Evolutionary conservation across 108 stramenopile species (phyloP), one percentile per base, ranked within the genome.

Genomic region (Aurantiochytrium sp.): DNA sequence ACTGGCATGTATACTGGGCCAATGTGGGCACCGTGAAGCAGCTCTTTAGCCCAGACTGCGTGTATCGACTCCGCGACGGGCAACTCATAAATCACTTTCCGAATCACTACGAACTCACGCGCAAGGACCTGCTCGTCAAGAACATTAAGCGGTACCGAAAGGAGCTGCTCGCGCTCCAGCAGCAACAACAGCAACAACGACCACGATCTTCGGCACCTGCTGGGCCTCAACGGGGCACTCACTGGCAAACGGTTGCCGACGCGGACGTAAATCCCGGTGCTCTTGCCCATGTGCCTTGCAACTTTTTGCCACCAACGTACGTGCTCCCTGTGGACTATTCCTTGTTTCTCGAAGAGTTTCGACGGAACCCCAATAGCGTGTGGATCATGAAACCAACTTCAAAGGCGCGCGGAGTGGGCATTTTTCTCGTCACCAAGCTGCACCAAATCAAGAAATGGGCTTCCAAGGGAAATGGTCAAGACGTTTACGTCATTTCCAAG

Each of bases 1-100:
- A 94, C 89, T 94, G 94, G 94, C 93, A 94, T 53, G 64, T 94
- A 23, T 94, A 93, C 91, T 94, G 94, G 94, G 94, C 93, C 58
- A 92, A 91, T 51, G 93, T 94, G 28, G 89, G 88, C 53, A 94
- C 57, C 28, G 94, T 94, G 55, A 92, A 93, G 90, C 87, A 87
- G 64, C 72, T 94, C 43, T 94, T 94, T 58, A 94, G 94, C 90
- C 94, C 93, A 5, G 94, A 94, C 51, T 90, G 60, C 19, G 92
- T 92, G 29, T 58, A 55, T 16, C 92, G 94, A 16, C 89, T 94
- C 10, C 59, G 88, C 25, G 94, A 94, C 72, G 92, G 72, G 51
- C 94, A 95, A 91, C 51, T 94, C 58, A 53, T 95, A 14, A 92
- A 92, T 58, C 94, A 95, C 60, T 95, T 92, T 49, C 94, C 94